A percentile compares a stretch with the other conserved stretches of the same genome.
phyloP scores from a whole-genome alignment of 2,329 filamentous ascomycete genomes.

The Beauveria rudraprayagi region DNA sequence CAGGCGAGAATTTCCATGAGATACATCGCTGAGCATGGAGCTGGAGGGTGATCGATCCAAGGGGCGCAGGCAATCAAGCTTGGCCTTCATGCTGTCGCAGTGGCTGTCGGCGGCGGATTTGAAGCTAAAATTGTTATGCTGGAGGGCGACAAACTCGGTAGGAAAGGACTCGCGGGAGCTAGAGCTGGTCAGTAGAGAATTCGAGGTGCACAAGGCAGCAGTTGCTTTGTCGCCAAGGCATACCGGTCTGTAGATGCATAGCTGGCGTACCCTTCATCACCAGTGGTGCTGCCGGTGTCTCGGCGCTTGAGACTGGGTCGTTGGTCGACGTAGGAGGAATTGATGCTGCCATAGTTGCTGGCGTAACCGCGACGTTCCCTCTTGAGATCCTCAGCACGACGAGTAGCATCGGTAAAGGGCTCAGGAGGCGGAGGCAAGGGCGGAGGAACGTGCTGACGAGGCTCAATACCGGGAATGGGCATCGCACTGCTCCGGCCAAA shows the following conservation, averaged over 20 bases:
- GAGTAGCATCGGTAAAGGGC: constrained; percentile 27
- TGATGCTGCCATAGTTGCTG: constrained; percentile 35
- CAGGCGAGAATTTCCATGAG: constrained; percentile 32
- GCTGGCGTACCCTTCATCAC: constrained; percentile 38
- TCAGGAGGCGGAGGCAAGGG: constrained; percentile 38
- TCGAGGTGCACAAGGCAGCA: constrained; percentile 14
- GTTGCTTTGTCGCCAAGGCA: background rate
- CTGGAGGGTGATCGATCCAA: constrained; percentile 39
- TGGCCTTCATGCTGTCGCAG: constrained; percentile 45
- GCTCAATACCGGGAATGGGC: constrained; percentile 33
- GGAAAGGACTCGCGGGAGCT: constrained; percentile 35
- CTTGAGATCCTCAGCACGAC: constrained; percentile 22
- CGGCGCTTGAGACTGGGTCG: constrained; percentile 25
- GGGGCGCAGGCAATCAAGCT: constrained; percentile 40
- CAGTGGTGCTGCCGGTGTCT: constrained; percentile 19
- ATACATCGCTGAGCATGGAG: constrained; percentile 32
- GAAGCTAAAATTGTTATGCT: constrained; percentile 43
- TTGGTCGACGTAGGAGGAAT: constrained; percentile 27
- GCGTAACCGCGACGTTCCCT: constrained; percentile 20
- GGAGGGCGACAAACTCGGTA: constrained; percentile 36
- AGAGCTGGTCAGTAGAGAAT: background rate
- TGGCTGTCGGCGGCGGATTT: constrained; percentile 38
- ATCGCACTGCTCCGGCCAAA: constrained; percentile 30
- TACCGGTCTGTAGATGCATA: constrained; percentile 33
- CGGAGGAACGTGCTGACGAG: constrained; percentile 30